Base-by-base conservation (phyloP, 2,329 filamentous ascomycete species). In the Sarocladium kiliense region DNA sequence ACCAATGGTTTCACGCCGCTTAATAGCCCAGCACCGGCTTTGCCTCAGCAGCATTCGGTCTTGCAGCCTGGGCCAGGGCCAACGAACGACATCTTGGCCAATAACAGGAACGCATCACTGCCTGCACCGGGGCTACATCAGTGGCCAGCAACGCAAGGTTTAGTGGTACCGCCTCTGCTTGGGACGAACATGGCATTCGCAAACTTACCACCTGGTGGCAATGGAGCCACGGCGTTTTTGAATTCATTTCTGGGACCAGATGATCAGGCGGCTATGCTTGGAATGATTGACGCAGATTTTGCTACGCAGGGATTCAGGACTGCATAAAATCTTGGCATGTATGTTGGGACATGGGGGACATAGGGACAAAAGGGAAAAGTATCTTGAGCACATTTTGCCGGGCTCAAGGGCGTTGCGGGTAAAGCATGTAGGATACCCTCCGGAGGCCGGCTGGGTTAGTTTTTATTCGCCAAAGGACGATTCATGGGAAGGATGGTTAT, bases 231-330 rank as follows among this genome's bases (percentile, higher is more conserved):
- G 18, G 47, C 47, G 16, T 51, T 51, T 23, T 16, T 51, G 30
- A 51, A 36, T 18, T 21, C 47, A 12, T 51, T 51, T n/a, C 18
- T 51, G 3, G 47, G 10, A 3, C 47, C 47, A 7, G 50, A 53
- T 18, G 50, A 53, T 36, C 50, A 53, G 21, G 50, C 50, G 30
- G 50, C 50, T 12, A 53, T 53, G 50, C 21, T 53, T 10, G 50
- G 50, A 3, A 41, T 53, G 36, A 27, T 39, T n/a, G 50, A 53
- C 18, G 32, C 19, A 21, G 50, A 53, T n/a, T 34, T 51, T n/a
- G 25, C 23, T 9, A 30, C 44, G 44, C 44, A 47, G 14, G 44
- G 44, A 12, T 27, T n/a, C 44, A 47, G 44, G 25, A 14, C 44
- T 16, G 25, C n/a, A 4, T 47, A 23, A 47, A 3, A 41, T 6